Evolutionary conservation across 164 flowering plant species (phyloP), one percentile per base, ranked within the genome.

Genomic region (Piper longum): DNA sequence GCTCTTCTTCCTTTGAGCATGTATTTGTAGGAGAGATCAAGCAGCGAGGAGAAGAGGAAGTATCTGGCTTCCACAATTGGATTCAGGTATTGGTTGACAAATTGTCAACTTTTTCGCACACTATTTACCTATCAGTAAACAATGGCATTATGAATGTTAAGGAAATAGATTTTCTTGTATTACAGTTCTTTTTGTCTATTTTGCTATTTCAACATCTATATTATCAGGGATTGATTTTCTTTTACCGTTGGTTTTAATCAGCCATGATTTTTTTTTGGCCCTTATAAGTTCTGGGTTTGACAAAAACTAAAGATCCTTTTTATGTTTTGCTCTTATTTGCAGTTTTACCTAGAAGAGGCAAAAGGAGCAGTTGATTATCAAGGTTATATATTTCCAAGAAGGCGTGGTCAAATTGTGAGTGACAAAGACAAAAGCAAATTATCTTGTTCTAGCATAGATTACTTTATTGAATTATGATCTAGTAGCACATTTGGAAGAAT

Each of bases 21-120:
- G 98, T 93, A 62, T 93, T 93, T 74, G 98, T 93, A 64, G 98
- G 98, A 48, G 98, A 93, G 79, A 83, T 93, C 75, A 93, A 89
- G 77, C 76, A 79, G 26, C 69, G 71, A 4, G 91, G 80, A 59
- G 95, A 83, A 69, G 69, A 83, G 64, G 80, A 83, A 77, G 95
- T 93, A 62, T 84, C 91, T 42, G 98, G 98, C 57, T 93, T 93
- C 73, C 97, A 90, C 69, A 93, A 93, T 71, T 90, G 98, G 98
- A 80, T 93, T 80, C 98, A 93, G 96, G 98, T 71, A 58, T 16
- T 48, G 9, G 11, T 9, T 48, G 52, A 26, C 36, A 26, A 26
- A 26, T 26, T 26, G 36, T 2, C 36, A 26, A 26, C 2, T 26
- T 26, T 26, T 26, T 26, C 36, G 1, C 2, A 26, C 36, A 26